Percentiles rank a stretch among this genome's conserved stretches.
Conservation (phyloP, 495 filamentous ascomycete genomes). For the Talaromyces wortmannii region DNA sequence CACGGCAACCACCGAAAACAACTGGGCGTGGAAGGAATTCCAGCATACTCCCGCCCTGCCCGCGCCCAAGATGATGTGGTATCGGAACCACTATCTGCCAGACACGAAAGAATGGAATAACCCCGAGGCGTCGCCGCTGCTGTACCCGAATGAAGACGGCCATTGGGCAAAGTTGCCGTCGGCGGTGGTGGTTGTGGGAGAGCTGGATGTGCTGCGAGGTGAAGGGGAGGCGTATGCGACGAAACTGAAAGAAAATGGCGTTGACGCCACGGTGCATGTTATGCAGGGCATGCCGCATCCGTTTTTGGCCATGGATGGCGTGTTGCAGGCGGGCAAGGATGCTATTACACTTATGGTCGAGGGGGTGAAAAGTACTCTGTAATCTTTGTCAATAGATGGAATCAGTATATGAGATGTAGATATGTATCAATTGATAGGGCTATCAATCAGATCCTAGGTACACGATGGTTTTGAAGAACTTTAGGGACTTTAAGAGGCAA, state of each 20-base stretch:
- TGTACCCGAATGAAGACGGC: constrained; percentile 31
- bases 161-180: constrained; percentile 38
- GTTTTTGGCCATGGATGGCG: constrained; percentile 56
- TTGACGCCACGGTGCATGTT: constrained; percentile 46
- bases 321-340: constrained; percentile 42
- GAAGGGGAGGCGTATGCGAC: constrained; percentile 45
- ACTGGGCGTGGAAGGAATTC: constrained; percentile 40
- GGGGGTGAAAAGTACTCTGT: constrained; percentile 21
- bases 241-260: constrained; percentile 42
- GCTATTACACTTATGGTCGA: constrained; percentile 51
- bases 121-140: constrained; percentile 48
- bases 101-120: constrained; percentile 32
- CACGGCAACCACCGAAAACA: constrained; percentile 38
- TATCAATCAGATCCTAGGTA: too few species aligned
- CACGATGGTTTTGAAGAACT: too few species aligned
- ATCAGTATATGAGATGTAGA: background rate
- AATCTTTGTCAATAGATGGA: too few species aligned
- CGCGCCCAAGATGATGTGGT: constrained; percentile 53
- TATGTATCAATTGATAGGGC: background rate
- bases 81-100: constrained; percentile 49
- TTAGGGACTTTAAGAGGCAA: too few species aligned
- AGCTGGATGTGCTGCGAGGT: constrained; percentile 45
- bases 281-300: constrained; percentile 58
- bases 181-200: constrained; percentile 48
- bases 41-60: constrained; percentile 43